phyloP scores from a whole-genome alignment of 495 filamentous ascomycete genomes.

The Penicillium psychrofluorescens region DNA sequence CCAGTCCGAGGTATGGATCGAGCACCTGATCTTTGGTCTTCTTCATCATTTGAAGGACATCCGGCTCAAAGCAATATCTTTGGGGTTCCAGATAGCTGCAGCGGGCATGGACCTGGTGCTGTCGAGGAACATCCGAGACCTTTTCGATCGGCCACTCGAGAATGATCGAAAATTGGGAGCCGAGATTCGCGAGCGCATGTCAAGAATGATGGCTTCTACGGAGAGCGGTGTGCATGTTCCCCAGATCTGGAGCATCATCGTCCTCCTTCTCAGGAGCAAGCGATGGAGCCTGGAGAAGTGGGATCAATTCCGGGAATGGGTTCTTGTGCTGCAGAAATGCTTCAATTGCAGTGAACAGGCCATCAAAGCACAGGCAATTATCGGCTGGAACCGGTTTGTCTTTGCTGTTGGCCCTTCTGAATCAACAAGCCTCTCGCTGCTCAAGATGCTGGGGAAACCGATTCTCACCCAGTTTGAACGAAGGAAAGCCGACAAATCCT shows the following conservation, averaged over 20 bases:
- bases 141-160: slow-evolving; percentile 52
- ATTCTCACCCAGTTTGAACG: slow-evolving; percentile 62
- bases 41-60: slow-evolving; percentile 72
- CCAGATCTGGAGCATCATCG: slow-evolving; percentile 77
- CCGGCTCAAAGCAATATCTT: slow-evolving; percentile 60
- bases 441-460: slow-evolving; percentile 63
- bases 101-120: slow-evolving; percentile 59
- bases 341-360: slow-evolving; percentile 72
- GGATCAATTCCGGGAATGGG: slow-evolving; percentile 65
- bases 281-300: slow-evolving; percentile 58
- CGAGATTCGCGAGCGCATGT: slow-evolving; percentile 59
- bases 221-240: slow-evolving; percentile 65
- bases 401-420: slow-evolving; percentile 59
- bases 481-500: slow-evolving; percentile 48
- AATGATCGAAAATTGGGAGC: slow-evolving; percentile 55
- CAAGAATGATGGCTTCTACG: slow-evolving; percentile 58
- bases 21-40: slow-evolving; percentile 73
- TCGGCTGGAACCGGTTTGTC: slow-evolving; percentile 78
- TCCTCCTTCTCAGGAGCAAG: slow-evolving; percentile 64
- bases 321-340: slow-evolving; percentile 69
- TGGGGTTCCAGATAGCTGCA: slow-evolving; percentile 61
- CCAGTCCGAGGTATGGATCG: slow-evolving; percentile 54
- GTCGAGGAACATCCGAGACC: slow-evolving; percentile 54
- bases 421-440: slow-evolving; percentile 47
- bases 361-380: slow-evolving; percentile 68